A percentile compares a stretch with the other conserved stretches of the same genome.
phyloP scores from a whole-genome alignment of 23 red algal genomes.

The Gracilaria domingensis region DNA sequence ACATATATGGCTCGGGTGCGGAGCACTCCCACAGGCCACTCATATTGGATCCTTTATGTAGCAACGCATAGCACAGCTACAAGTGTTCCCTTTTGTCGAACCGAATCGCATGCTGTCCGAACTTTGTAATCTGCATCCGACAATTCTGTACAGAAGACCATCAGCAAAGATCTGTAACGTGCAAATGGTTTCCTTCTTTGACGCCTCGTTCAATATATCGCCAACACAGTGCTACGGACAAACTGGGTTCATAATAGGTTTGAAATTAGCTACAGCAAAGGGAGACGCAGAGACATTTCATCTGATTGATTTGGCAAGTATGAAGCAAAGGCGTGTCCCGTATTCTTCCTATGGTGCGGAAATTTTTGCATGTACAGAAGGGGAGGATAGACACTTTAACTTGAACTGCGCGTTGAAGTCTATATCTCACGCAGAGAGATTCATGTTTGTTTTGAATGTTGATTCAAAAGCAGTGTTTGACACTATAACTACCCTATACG shows the following conservation, averaged over 20 bases:
- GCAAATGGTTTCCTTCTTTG: slow-evolving; percentile 13
- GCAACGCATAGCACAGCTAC: too few species aligned
- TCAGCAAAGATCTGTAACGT: too few species aligned
- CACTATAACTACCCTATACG: slow-evolving; percentile 36
- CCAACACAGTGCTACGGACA: slow-evolving; percentile 4
- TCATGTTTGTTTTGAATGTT: background rate
- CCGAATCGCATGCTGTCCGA: too few species aligned
- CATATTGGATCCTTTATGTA: too few species aligned
- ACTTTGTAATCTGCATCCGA: too few species aligned
- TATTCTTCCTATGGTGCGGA: slow-evolving; percentile 46
- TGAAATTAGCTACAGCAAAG: background rate
- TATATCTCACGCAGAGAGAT: background rate
- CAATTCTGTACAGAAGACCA: too few species aligned
- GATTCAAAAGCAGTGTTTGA: slow-evolving; percentile 45
- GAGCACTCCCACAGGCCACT: too few species aligned
- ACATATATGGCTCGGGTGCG: too few species aligned
- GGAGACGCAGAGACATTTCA: background rate
- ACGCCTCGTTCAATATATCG: slow-evolving; percentile 41
- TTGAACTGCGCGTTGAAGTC: background rate
- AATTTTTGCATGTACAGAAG: slow-evolving; percentile 29
- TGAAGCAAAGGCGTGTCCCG: slow-evolving; percentile 10
- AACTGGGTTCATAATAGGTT: slow-evolving; percentile 27
- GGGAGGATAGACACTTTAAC: background rate
- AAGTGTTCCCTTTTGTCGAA: too few species aligned
- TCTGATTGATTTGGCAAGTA: background rate